Evolutionary conservation across 495 filamentous ascomycete genomes (phyloP).

Genomic region (Massariosphaeria phaeospora): DNA sequence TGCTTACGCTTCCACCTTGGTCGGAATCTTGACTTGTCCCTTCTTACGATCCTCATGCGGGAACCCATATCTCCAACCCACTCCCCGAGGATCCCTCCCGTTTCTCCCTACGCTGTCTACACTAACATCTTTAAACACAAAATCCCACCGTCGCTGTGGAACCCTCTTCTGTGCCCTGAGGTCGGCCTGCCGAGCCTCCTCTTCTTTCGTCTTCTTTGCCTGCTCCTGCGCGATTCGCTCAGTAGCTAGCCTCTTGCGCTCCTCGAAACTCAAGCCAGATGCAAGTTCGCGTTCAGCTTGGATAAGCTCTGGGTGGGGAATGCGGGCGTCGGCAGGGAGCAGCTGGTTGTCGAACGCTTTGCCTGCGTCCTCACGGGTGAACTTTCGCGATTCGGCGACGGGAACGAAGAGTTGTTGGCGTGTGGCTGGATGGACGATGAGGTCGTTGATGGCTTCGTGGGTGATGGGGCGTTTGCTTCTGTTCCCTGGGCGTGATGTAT

Average conservation of each 20-base stretch:
- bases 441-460: constrained; percentile 89
- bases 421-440: constrained; percentile 75
- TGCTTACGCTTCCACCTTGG: constrained; percentile 46
- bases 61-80: constrained; percentile 63
- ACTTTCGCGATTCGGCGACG: constrained; percentile 79
- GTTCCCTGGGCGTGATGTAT: constrained; percentile 14
- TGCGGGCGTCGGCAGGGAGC: constrained; percentile 76
- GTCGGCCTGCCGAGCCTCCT: constrained; percentile 45
- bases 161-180: constrained; percentile 43
- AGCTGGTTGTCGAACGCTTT: constrained; percentile 70
- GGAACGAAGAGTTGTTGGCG: constrained; percentile 84
- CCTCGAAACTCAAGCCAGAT: constrained; percentile 36
- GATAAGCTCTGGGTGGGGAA: constrained; percentile 84
- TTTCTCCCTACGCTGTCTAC: constrained; percentile 56
- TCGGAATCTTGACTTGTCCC: constrained; percentile 69
- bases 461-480: constrained; percentile 32
- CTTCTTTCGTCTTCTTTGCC: constrained; percentile 38
- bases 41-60: constrained; percentile 67
- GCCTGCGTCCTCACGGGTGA: constrained; percentile 84
- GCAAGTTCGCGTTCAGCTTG: constrained; percentile 49
- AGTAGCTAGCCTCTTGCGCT: constrained; percentile 42
- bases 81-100: constrained; percentile 38
- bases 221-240: constrained; percentile 45
- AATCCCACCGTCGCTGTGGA: constrained; percentile 65
- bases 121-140: constrained; percentile 66